phyloP scores from a whole-genome alignment of 129 eudicot species.

The Lonicera japonica region DNA sequence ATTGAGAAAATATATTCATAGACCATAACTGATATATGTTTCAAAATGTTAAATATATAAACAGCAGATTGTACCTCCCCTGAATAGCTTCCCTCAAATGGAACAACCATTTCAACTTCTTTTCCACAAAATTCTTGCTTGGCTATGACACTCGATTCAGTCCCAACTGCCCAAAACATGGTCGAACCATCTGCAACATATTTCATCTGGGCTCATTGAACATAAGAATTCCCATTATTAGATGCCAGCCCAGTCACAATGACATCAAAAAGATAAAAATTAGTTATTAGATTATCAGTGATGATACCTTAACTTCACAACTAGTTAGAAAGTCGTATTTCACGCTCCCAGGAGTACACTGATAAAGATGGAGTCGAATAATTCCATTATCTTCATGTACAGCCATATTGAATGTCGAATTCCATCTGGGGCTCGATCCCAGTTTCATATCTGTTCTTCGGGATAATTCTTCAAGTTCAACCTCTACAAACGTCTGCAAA shows the following conservation, averaged over 20 bases:
- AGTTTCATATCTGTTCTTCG: constrained; percentile 54
- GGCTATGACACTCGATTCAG: constrained; percentile 66
- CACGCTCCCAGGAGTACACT: constrained; percentile 57
- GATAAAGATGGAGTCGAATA: constrained; percentile 66
- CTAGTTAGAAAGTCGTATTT: constrained; percentile 63
- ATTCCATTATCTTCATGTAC: constrained; percentile 81
- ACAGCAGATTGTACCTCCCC: constrained; percentile 69
- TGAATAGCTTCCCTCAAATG: constrained; percentile 67
- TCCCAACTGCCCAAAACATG: constrained; percentile 94
- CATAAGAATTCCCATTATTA: background rate
- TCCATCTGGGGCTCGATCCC: constrained; percentile 80
- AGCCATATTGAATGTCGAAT: constrained; percentile 75
- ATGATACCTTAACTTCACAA: constrained; percentile 85
- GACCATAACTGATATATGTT: too few relatives aligned
- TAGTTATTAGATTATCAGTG: background rate
- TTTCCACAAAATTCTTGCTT: constrained; percentile 67
- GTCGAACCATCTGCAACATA: constrained; percentile 87
- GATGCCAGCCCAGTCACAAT: background rate
- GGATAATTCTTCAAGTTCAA: constrained; percentile 79
- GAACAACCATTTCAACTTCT: constrained; percentile 86
- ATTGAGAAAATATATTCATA: too few relatives aligned
- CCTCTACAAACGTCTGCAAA: constrained; percentile 85
- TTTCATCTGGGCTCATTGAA: constrained; percentile 46
- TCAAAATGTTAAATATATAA: background rate
- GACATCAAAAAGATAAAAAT: background rate